Conservation (phyloP, 441 rosid species). For the Adansonia rubrostipa region DNA sequence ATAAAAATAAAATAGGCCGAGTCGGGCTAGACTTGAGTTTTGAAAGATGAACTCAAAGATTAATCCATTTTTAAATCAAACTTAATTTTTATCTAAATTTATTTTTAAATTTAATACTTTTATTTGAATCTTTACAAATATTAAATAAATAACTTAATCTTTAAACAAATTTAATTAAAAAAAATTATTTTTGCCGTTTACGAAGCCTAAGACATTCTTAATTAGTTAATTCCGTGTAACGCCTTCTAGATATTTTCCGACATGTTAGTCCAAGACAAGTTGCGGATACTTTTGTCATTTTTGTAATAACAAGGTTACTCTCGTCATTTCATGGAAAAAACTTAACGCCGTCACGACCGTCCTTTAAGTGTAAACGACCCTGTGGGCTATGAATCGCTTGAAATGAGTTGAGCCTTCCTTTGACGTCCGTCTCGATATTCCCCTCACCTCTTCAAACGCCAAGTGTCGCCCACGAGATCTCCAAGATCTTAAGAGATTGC, state of each 20-base stretch:
- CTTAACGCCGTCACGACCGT: constrained; percentile 4
- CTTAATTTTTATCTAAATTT: too few relatives aligned
- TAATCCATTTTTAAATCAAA: too few relatives aligned
- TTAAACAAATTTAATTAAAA: too few relatives aligned
- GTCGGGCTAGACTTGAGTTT: too few relatives aligned
- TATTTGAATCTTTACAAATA: too few relatives aligned
- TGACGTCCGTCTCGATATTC: constrained; percentile 1
- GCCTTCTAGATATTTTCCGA: neutral
- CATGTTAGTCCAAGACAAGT: neutral
- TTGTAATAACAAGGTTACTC: neutral
- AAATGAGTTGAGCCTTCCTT: neutral
- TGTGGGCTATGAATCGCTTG: neutral
- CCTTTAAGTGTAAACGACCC: neutral
- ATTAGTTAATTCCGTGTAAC: too few relatives aligned
- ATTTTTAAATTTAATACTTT: too few relatives aligned
- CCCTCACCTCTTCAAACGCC: constrained; percentile 3
- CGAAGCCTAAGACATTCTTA: too few relatives aligned
- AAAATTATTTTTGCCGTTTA: too few relatives aligned
- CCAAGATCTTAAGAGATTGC: constrained; percentile 30
- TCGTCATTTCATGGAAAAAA: neutral
- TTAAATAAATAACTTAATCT: too few relatives aligned
- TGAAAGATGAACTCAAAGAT: too few relatives aligned
- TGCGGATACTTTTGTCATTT: neutral
- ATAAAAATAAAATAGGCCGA: too few relatives aligned
- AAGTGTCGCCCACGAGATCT: constrained; percentile 34